A percentile compares a stretch with the other conserved stretches of the same genome.
Evolutionary conservation across 768 basidiomycete genomes (phyloP).

Genomic region (Lactarius tabidus): DNA sequence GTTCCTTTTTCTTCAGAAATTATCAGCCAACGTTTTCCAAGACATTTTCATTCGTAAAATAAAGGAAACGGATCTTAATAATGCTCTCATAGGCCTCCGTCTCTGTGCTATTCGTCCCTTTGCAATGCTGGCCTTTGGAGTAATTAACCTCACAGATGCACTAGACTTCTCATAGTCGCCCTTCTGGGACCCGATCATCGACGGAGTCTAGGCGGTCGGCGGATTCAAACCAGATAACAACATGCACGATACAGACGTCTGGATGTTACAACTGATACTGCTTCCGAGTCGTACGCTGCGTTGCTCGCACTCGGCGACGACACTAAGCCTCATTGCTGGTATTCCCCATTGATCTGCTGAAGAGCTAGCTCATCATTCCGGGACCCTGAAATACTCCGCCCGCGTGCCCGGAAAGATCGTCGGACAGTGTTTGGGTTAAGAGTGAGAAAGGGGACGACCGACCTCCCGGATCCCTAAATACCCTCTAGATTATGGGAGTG

Average conservation of each 20-base stretch:
- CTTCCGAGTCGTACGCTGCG: no score
- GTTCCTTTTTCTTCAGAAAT: no score
- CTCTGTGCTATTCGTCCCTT: slow-evolving; percentile 30
- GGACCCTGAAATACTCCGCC: slow-evolving; percentile 27
- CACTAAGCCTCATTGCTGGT: slow-evolving; percentile 14
- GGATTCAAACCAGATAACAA: slow-evolving; percentile 26
- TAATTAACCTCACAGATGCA: slow-evolving; percentile 23
- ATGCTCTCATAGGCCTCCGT: no score
- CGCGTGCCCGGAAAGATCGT: slow-evolving; percentile 33
- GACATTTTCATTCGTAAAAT: no score
- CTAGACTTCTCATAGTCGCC: slow-evolving; percentile 25
- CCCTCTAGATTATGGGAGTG: no score
- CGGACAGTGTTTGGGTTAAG: slow-evolving; percentile 32
- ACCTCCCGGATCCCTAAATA: no score
- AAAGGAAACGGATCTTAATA: no score
- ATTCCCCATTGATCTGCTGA: slow-evolving; percentile 23
- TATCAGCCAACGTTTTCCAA: no score
- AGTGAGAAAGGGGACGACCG: no score
- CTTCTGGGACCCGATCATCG: slow-evolving; percentile 25
- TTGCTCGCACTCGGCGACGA: no score
- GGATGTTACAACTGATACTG: no score
- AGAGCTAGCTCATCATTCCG: slow-evolving; percentile 32
- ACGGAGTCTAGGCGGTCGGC: slow-evolving; percentile 30
- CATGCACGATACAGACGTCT: slow-evolving; percentile 32
- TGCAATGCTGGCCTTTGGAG: slow-evolving; percentile 30